Base-by-base conservation (phyloP, 164 flowering plant species). In the Magnolia changhungtana region DNA sequence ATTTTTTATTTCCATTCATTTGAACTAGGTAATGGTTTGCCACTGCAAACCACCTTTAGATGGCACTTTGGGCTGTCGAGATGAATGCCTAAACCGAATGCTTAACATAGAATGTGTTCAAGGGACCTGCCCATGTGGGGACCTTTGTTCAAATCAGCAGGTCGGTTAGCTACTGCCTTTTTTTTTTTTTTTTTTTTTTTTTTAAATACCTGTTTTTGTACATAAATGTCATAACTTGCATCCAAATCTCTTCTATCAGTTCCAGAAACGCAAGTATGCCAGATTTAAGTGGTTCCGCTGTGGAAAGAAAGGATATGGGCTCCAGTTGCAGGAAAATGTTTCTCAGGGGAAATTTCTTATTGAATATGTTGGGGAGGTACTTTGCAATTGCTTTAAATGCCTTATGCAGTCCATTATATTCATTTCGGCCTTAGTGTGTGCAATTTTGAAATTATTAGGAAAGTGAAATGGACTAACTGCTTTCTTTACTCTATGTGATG, bases 341-440 rank as follows among this genome's bases (percentile, higher is more conserved):
- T 77, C 88, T 61, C 76, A 81, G 79, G 99, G 99, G 63, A 83
- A 84, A 69, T 96, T 96, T 87, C 90, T 96, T 71, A 94, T 94
- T 77, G 99, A 96, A 83, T 96, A 96, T 85, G 95, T 96, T 78
- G 99, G 99, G 78, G 99, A 96, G 98, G 99, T 95, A 87, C 24
- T 70, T 70, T 13, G 16, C 27, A 45, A 7, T 50, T 8, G 61
- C 19, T 55, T 55, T 16, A 55, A 55, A 11, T 55, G 11, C 13
- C 18, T 55, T 16, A 16, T 9, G 13, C 18, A 55, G 61, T 70
- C 24, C 13, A 13, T n/a, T 19, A 45, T 50, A 49, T 50, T 68
- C 71, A 68, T 68, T 27, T 68, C 45, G 71, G 49, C 13, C 71
- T 18, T 27, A 64, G 21, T 68, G 49, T 68, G 45, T 23, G 24